phyloP scores from a whole-genome alignment of 768 basidiomycete species.

The Harrya chromipes region DNA sequence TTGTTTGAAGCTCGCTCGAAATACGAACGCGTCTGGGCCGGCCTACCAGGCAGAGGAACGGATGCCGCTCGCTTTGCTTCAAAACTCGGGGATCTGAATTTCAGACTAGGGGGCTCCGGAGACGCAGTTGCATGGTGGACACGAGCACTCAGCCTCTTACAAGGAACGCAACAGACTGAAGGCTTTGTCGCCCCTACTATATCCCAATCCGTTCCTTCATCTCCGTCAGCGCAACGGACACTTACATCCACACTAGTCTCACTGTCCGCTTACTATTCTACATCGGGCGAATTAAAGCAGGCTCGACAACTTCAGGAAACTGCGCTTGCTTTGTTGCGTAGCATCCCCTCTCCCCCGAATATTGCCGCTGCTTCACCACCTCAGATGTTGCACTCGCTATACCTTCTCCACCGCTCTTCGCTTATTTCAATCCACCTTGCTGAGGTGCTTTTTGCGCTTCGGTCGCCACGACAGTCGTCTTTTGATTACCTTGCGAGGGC shows the following conservation, averaged over 20 bases:
- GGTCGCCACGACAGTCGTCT: conserved; percentile 41
- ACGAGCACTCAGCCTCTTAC: conserved; percentile 48
- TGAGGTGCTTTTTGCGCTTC: conserved; percentile 60
- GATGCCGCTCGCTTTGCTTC: conserved; percentile 55
- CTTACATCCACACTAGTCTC: conserved; percentile 61
- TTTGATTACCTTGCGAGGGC: conserved; percentile 58
- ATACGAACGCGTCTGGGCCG: conserved; percentile 58
- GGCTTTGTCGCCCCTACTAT: conserved; percentile 24
- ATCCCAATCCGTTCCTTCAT: conserved; percentile 44
- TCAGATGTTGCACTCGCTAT: conserved; percentile 60
- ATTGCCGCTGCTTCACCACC: conserved; percentile 47
- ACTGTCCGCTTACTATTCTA: conserved; percentile 68
- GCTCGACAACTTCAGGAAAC: conserved; percentile 58
- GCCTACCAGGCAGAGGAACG: conserved; percentile 36
- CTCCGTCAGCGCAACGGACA: conserved; percentile 62
- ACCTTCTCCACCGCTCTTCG: conserved; percentile 70
- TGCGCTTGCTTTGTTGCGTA: conserved; percentile 52
- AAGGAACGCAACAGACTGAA: conserved; percentile 28
- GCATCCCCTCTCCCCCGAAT: conserved; percentile 46
- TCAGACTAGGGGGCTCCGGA: conserved; percentile 47
- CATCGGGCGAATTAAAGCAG: conserved; percentile 49
- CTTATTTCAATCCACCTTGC: conserved; percentile 70
- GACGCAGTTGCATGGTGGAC: conserved; percentile 70
- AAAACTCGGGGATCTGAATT: conserved; percentile 66
- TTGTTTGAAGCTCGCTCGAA: conserved; percentile 52